Evolutionary conservation across 108 stramenopile species (phyloP), one percentile per base, ranked within the genome.

Genomic region (Fragilariopsis cylindrus): DNA sequence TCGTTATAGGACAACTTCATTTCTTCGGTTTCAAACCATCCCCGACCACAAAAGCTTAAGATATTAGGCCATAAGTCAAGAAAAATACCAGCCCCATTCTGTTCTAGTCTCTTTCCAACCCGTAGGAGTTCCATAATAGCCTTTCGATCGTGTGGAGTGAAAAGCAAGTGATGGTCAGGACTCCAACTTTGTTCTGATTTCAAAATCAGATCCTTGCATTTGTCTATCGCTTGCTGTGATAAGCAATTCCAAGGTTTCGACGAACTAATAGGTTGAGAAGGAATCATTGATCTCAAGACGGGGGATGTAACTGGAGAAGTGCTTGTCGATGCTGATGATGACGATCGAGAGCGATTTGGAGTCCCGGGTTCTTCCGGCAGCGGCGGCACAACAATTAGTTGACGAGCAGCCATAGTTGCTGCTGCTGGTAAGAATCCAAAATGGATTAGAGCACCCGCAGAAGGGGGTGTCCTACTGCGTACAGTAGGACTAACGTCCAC

Each of bases 171-270:
- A 19, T 85, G 80, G 9, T 84, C 83, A 12, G 91, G 91, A 5
- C 86, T 81, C 94, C 94, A 95, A 66, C 88, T 84, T 70, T 81
- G 77, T 75, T 91, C 90, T 7, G 87, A 90, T 71, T 91, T 84
- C 52, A 84, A 68, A 65, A 95, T 91, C 48, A 95, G 69, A 30
- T 71, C 73, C 48, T 70, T 71, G 73, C 94, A 95, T 66, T 88
- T 85, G 71, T 95, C 90, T 55, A 95, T 95, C 19, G 91, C 84
- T 62, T 75, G 72, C 69, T 95, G 94, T 21, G 87, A 85, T 50
- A 95, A 69, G 74, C 94, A 95, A 74, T 95, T 95, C 94, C 94
- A 95, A 54, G 94, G 94, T 72, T 95, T 95, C 11, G 88, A 77
- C 6, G 91, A 92, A 57, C 55, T 83, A 41, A 95, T 83, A 18